Evolutionary conservation across 768 basidiomycete genomes (phyloP), one percentile per base, ranked within the genome.

Genomic region (Suillus subluteus): DNA sequence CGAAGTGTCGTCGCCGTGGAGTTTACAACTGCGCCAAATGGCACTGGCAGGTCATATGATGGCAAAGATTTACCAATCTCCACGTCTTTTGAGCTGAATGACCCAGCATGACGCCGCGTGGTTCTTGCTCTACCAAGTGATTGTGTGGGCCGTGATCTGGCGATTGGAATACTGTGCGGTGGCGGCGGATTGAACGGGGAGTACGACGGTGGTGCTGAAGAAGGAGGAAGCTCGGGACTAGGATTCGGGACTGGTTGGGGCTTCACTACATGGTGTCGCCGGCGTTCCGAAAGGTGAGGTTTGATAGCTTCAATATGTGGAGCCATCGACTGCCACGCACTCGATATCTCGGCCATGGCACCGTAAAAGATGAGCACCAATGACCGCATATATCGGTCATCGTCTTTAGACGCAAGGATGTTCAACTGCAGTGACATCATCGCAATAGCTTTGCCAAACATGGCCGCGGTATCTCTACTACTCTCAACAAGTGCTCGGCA

Each of bases 51-150:
- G 55, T 88, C 85, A 69, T 86, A 86, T n/a, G 89, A 90, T 9
- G 92, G 91, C 61, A 93, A 75, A 64, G 86, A 82, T 77, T 90
- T 94, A 48, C 96, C 96, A 62, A 93, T 88, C 74, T 97, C 91
- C 7, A 97, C 91, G 74, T 98, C 96, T 73, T 94, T 92, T 32
- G 85, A 89, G 68, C 96, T 97, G 80, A 97, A 98, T 4, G 96
- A 97, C n/a, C 96, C 96, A 6, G 93, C 96, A 75, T 97, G 92
- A 44, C 96, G 84, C 54, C 95, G 84, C 30, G 87, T 84, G 59
- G 85, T 89, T 35, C 88, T 87, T 32, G 76, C 78, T 67, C 84
- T 83, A 65, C 78, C 83, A 65, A 72, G 75, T 32, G 68, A 66
- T 35, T 67, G 66, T 6, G 73, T 71, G 6, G 71, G 70, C 16